phyloP scores from a whole-genome alignment of 768 basidiomycete genomes.

The Leccinum arenicola region DNA sequence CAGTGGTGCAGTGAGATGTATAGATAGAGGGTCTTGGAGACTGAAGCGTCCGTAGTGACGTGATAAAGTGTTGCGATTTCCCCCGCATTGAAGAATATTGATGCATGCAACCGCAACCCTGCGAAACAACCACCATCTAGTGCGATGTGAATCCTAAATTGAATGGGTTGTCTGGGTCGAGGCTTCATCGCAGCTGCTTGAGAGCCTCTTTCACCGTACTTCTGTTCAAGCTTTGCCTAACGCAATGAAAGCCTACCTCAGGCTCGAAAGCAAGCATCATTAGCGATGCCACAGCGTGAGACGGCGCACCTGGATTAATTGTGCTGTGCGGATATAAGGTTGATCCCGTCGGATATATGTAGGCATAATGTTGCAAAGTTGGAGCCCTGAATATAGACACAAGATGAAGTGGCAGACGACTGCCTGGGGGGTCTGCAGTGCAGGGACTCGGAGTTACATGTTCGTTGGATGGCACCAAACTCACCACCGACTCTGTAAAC shows the following conservation, averaged over 20 bases:
- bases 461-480: background rate
- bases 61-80: background rate
- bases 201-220: conserved; percentile 66
- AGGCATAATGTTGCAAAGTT: conserved; percentile 55
- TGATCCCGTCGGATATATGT: conserved; percentile 67
- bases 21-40: background rate
- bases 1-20: background rate
- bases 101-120: background rate
- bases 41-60: background rate
- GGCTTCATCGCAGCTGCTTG: conserved; percentile 34
- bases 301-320: conserved; percentile 52
- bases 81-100: background rate
- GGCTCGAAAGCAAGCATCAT: conserved; percentile 74
- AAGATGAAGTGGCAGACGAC: conserved; percentile 68
- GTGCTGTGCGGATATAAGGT: conserved; percentile 78
- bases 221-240: conserved; percentile 77
- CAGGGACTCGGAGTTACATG: background rate
- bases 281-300: conserved; percentile 60
- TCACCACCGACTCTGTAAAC: conserved; percentile 42
- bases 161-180: background rate
- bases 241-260: conserved; percentile 34
- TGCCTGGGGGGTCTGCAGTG: conserved; percentile 61
- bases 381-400: conserved; percentile 70
- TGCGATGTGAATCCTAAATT: background rate
- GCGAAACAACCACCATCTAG: background rate